These are phyloP conservation scores for Santalum album DNA, from an alignment of 164 flowering plant species.

Conservation along the genomic window DNA sequence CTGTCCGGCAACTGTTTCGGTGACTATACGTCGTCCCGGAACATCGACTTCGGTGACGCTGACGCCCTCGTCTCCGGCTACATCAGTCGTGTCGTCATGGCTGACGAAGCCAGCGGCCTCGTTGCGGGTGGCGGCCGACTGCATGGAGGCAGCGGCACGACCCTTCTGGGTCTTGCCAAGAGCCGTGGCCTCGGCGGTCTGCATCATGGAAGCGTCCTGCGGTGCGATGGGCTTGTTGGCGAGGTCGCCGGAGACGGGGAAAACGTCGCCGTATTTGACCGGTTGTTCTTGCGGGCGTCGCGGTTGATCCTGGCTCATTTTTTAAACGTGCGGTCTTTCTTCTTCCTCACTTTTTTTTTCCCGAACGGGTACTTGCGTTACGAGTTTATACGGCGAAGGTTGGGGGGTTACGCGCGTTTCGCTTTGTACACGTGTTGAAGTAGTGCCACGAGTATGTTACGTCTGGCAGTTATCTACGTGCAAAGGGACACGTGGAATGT, in stretches of 20 bases:
- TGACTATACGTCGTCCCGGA: constrained; percentile 26
- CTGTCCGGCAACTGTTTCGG: constrained; percentile 47
- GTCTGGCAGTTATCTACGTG: too few species aligned
- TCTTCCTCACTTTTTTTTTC: too few species aligned
- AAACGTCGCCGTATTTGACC: constrained; percentile 46
- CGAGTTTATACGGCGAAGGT: too few species aligned
- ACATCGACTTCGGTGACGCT: constrained; percentile 29
- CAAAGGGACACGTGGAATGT: too few species aligned
- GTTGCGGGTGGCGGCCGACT: constrained; percentile 41
- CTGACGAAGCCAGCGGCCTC: constrained; percentile 38
- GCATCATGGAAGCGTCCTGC: constrained; percentile 49
- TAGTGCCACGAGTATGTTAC: too few species aligned
- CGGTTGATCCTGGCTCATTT: constrained; percentile 33
- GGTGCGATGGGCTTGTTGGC: constrained; percentile 31
- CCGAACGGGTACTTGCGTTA: too few species aligned
- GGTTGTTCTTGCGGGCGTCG: constrained; percentile 24
- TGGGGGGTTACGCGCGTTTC: too few species aligned
- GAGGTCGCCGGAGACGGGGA: constrained; percentile 35
- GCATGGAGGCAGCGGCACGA: constrained; percentile 46
- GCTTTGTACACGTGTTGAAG: too few species aligned
- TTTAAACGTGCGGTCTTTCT: too few species aligned
- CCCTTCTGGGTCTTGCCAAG: constrained; percentile 40
- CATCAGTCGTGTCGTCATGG: constrained; percentile 23
- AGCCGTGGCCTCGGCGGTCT: constrained; percentile 29
- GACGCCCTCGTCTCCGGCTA: constrained; percentile 30